phyloP scores from a whole-genome alignment of 495 filamentous ascomycete species.

The Penicillium mononematosum region DNA sequence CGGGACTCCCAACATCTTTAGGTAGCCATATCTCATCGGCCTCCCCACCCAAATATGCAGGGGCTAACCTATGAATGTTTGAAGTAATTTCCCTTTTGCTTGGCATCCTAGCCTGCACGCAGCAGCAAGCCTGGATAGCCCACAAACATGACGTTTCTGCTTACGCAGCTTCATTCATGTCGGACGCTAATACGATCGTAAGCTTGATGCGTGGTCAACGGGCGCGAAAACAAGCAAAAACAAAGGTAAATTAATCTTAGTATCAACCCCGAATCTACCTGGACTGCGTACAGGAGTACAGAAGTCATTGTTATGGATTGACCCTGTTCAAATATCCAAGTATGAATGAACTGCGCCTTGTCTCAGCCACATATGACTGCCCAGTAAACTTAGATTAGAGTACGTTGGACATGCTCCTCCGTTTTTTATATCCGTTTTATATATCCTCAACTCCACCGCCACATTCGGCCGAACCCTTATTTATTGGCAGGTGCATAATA shows the following conservation, averaged over 20 bases:
- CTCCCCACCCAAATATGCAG: constrained; percentile 23
- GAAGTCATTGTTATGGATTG: neutral
- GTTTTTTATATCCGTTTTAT: neutral
- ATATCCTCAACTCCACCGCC: neutral
- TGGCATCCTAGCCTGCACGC: constrained; percentile 1
- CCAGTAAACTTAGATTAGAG: neutral
- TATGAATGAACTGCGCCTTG: neutral
- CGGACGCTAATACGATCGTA: neutral
- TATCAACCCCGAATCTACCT: neutral
- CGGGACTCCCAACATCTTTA: neutral
- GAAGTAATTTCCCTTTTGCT: constrained; percentile 15
- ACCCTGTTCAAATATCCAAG: neutral
- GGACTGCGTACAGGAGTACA: neutral
- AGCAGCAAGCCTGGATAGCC: constrained; percentile 1
- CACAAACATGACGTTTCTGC: constrained; percentile 25
- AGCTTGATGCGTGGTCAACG: neutral
- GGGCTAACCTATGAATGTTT: constrained; percentile 20
- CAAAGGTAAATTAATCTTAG: neutral
- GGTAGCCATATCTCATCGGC: neutral
- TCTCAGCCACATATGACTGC: neutral
- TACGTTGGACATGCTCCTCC: neutral
- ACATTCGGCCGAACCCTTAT: constrained; percentile 4
- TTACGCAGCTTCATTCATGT: constrained; percentile 23
- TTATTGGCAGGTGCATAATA: neutral
- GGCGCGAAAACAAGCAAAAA: neutral